These are phyloP conservation scores for Paramecium tetraurelia DNA, from an alignment of 73 alveolate genomes.

Conservation along the genomic window DNA sequence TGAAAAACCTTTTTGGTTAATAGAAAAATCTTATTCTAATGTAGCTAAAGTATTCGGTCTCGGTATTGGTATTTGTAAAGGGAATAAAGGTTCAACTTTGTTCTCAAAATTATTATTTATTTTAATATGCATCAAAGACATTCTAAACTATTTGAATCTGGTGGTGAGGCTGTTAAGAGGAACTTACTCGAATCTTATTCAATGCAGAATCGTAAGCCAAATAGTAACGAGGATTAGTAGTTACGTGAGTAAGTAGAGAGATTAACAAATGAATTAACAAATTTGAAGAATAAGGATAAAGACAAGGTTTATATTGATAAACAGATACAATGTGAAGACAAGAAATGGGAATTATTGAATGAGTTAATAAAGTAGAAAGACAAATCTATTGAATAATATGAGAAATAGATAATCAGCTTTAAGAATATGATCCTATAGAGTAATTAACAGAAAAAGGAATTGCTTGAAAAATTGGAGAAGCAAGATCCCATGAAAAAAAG, in stretches of 20 bases:
- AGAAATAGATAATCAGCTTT: neutral
- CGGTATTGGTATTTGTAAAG: neutral
- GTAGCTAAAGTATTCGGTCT: too few relatives aligned
- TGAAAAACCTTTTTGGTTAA: too few relatives aligned
- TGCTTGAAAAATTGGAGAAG: neutral
- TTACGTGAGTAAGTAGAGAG: neutral
- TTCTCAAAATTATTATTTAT: neutral
- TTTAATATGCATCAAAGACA: neutral
- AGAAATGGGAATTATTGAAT: neutral
- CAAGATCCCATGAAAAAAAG: neutral
- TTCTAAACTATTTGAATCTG: neutral
- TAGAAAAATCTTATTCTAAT: too few relatives aligned
- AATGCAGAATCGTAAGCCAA: neutral
- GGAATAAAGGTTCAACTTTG: neutral
- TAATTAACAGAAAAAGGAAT: neutral
- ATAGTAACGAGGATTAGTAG: neutral
- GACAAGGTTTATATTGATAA: neutral
- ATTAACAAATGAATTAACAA: neutral
- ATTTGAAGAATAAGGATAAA: neutral
- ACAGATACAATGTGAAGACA: neutral
- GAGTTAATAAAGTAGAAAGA: neutral
- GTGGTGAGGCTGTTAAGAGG: neutral
- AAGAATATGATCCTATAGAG: neutral
- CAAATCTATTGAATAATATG: neutral
- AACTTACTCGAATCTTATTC: neutral